These are phyloP conservation scores for Colletotrichum phormii DNA, from an alignment of 2,329 filamentous ascomycete genomes.

Conservation along the genomic window DNA sequence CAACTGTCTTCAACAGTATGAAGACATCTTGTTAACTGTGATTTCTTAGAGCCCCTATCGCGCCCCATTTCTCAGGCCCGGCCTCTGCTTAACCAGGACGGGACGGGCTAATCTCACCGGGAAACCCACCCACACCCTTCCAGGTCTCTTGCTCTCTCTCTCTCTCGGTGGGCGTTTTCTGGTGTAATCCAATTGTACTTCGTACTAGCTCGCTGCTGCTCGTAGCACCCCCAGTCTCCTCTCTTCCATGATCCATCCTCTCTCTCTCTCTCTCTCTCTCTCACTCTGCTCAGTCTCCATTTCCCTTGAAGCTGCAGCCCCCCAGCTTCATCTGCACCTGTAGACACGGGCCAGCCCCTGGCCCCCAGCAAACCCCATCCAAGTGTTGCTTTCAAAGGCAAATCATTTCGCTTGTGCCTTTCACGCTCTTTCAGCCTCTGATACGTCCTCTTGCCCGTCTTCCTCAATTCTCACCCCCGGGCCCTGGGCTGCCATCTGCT, in stretches of 20 bases:
- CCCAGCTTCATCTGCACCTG: constrained; percentile 32
- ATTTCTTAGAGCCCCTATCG: constrained; percentile 44
- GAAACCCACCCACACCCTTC: constrained; percentile 54
- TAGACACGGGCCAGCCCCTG: constrained; percentile 42
- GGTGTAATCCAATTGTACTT: too few species aligned
- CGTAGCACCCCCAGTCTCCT: not conserved
- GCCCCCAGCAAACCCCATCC: constrained; percentile 43
- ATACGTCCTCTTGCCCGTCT: constrained; percentile 46
- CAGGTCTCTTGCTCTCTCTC: constrained; percentile 9
- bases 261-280: not conserved
- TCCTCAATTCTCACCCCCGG: constrained; percentile 22
- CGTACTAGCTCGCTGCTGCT: not conserved
- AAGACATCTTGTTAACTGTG: not conserved
- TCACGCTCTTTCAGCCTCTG: constrained; percentile 59
- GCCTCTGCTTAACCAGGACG: constrained; percentile 34
- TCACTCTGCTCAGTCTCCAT: not conserved
- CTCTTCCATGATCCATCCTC: not conserved
- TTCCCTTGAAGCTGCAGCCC: constrained; percentile 7
- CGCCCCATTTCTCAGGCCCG: constrained; percentile 39
- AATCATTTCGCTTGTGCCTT: constrained; percentile 65
- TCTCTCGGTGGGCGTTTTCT: not conserved
- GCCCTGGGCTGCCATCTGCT: constrained; percentile 1
- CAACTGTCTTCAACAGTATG: not conserved
- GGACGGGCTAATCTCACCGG: constrained; percentile 55
- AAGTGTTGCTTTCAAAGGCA: constrained; percentile 56